Evolutionary conservation across 2,329 filamentous ascomycete genomes (phyloP), one percentile per base, ranked within the genome.

Genomic region (Canariomyces notabilis): DNA sequence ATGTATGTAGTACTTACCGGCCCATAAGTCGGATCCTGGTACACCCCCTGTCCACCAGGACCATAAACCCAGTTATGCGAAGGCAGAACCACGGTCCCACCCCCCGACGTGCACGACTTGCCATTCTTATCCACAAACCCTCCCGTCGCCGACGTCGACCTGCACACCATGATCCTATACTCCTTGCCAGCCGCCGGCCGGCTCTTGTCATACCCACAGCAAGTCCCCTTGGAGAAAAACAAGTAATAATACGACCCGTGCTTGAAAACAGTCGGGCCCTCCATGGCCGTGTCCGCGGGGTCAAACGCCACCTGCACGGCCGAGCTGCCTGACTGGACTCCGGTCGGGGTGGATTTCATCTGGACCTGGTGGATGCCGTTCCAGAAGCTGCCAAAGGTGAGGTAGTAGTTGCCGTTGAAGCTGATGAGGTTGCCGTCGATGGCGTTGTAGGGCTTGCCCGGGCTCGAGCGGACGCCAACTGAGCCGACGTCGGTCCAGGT

Each of bases 341-440:
- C 55, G 50, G 34, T 59, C 52, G 61, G 83, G 20, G 69, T 60
- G 2, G 75, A 72, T 52, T 75, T 29, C 26, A 29, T 29, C 8
- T 9, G 73, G 9, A 56, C 44, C 48, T 73, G 69, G 62, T 75
- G 82, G 37, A 83, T 66, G 51, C 77, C 74, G 4, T 65, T 62
- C 79, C 79, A 85, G 67, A 82, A 85, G 2, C 75, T 79, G 6
- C 80, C 81, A 51, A 82, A 85, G 40, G 68, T 74, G 57, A 78
- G 58, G 35, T 52, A 61, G 6, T 58, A 61, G 2, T 63, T 65
- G 6, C 64, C 66, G 3, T 64, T 56, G 33, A 73, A 60, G n/a
- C 33, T 15, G 36, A 56, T 21, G 2, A 77, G 52, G 45, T 75
- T 75, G 1, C 63, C 59, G 53, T 79, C 82, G 51, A 85, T 77